phyloP scores from a whole-genome alignment of 257 asterid genomes.

The Striga asiatica region DNA sequence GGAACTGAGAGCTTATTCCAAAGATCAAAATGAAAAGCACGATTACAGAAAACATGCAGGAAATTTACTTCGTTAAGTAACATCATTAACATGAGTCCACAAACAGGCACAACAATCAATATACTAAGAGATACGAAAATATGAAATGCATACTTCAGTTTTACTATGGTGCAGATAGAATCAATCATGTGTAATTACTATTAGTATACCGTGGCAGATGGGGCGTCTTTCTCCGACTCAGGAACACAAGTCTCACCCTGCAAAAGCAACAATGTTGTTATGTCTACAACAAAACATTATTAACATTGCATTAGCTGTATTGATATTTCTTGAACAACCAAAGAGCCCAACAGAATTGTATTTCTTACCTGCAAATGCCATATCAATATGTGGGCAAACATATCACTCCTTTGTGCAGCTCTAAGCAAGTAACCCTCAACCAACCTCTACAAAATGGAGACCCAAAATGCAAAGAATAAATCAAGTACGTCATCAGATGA shows the following conservation, averaged over 20 bases:
- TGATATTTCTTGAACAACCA: conserved; percentile 1
- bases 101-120: conserved; percentile 5
- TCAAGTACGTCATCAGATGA: conserved; percentile 10
- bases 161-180: background rate
- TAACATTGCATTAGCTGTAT: conserved; percentile 9
- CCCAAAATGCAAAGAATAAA: conserved; percentile 14
- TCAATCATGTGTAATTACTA: conserved; percentile 3
- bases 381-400: conserved; percentile 92
- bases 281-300: conserved; percentile 17
- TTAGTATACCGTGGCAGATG: conserved; percentile 56
- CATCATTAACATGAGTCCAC: background rate
- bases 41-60: background rate
- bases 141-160: conserved; percentile 3
- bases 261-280: conserved; percentile 23
- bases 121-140: background rate
- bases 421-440: conserved; percentile 97
- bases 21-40: background rate
- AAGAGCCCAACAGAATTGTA: background rate
- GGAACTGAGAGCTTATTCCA: background rate
- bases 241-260: conserved; percentile 82
- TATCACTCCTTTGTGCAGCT: conserved; percentile 95
- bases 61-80: background rate
- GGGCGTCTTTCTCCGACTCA: conserved; percentile 63
- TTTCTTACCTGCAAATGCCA: conserved; percentile 86
- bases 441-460: conserved; percentile 55